These are phyloP conservation scores for Sarcomyxa edulis DNA, from an alignment of 768 basidiomycete species.

Conservation along the genomic window DNA sequence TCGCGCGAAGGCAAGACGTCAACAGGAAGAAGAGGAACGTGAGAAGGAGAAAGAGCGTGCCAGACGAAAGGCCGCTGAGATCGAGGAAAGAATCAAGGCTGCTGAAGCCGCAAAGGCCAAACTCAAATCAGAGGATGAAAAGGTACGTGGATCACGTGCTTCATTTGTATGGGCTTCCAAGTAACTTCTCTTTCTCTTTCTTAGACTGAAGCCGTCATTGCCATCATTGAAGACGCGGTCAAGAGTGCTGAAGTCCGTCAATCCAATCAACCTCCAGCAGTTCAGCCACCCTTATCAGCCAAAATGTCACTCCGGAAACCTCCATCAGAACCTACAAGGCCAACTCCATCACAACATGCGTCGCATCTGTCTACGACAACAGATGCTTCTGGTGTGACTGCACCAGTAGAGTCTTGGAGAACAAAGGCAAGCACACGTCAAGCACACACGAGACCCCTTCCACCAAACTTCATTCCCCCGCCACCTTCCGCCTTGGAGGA, in stretches of 20 bases:
- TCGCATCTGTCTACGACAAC: conserved; percentile 13
- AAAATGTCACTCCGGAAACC: conserved; percentile 20
- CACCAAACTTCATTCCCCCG: conserved; percentile 11
- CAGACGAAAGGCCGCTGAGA: conserved; percentile 68
- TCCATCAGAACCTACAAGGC: conserved; percentile 27
- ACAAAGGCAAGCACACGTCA: conserved; percentile 35
- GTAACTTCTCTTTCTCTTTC: conserved; percentile 2
- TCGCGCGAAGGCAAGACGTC: conserved; percentile 71
- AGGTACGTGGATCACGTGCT: conserved; percentile 10
- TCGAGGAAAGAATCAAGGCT: conserved; percentile 63
- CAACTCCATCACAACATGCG: conserved; percentile 19
- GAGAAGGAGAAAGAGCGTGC: conserved; percentile 80
- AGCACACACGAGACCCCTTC: conserved; percentile 20
- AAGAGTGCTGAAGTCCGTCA: conserved; percentile 15
- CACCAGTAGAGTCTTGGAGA: conserved; percentile 64
- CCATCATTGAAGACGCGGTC: conserved; percentile 44
- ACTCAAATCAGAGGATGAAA: conserved; percentile 9
- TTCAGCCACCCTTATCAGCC: conserved; percentile 6
- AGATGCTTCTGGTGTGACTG: conserved; percentile 22
- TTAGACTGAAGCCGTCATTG: conserved; percentile 32
- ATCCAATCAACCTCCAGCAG: conserved; percentile 1
- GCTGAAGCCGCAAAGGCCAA: conserved; percentile 30
- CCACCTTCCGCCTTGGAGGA: conserved; percentile 24
- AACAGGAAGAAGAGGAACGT: conserved; percentile 80
- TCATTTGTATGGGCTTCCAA: conserved; percentile 2